A percentile compares a stretch with the other conserved stretches of the same genome.
Evolutionary conservation across 108 stramenopile species (phyloP).

Genomic region (Nannochloropsis gaditana): DNA sequence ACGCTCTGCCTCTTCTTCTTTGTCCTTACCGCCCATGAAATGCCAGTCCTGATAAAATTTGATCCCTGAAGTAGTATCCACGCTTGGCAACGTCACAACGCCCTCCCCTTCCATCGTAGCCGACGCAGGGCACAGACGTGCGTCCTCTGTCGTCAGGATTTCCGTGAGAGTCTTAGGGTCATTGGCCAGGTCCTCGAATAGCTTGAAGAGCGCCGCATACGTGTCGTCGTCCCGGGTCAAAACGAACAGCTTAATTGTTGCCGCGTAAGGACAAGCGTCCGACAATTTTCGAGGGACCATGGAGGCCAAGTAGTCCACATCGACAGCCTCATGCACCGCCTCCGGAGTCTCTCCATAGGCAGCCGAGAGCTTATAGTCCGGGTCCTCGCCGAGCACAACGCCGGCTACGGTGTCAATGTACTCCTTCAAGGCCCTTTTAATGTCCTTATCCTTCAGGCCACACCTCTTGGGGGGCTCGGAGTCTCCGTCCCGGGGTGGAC

Average conservation of each 20-base stretch:
- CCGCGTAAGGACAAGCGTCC: neutral
- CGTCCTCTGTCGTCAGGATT: neutral
- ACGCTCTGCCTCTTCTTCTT: neutral
- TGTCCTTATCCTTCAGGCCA: neutral
- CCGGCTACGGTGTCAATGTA: neutral
- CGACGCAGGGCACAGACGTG: neutral
- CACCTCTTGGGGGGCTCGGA: neutral
- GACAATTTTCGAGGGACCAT: neutral
- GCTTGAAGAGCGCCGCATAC: neutral
- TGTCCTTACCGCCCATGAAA: neutral
- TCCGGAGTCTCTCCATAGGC: neutral
- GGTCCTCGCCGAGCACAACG: neutral
- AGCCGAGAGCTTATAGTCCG: neutral
- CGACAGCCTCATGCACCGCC: neutral
- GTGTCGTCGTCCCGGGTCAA: neutral
- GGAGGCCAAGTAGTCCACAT: neutral
- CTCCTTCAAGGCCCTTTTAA: neutral
- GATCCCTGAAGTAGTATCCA: neutral
- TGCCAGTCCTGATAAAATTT: neutral
- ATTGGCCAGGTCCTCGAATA: neutral
- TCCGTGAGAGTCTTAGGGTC: neutral
- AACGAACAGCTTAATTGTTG: neutral
- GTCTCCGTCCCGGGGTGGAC: neutral
- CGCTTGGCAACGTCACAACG: neutral
- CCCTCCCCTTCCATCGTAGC: neutral